Evolutionary conservation across 164 flowering plant genomes (phyloP).

Genomic region (Annona cherimola): DNA sequence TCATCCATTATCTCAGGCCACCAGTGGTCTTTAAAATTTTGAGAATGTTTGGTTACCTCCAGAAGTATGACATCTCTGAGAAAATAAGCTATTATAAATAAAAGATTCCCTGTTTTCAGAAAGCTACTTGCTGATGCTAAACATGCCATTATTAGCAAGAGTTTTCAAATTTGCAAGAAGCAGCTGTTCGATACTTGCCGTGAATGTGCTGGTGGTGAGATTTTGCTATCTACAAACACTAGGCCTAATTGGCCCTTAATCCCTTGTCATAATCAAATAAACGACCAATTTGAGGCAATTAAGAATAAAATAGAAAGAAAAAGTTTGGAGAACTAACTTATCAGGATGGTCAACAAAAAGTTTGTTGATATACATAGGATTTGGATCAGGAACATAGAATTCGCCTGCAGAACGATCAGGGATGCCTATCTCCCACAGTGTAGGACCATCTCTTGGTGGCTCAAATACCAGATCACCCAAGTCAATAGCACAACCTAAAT

Average conservation of each 20-base stretch:
- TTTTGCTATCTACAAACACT: no score
- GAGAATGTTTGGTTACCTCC: no score
- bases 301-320: not conserved
- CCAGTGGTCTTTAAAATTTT: no score
- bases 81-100: no score
- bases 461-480: constrained; percentile 54
- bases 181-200: no score
- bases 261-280: not conserved
- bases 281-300: not conserved
- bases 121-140: not conserved
- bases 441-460: constrained; percentile 86
- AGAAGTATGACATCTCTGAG: no score
- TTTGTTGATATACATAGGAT: constrained; percentile 55
- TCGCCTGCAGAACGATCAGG: constrained; percentile 87
- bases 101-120: not conserved
- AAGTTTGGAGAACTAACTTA: constrained; percentile 32
- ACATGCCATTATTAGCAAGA: no score
- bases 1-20: no score
- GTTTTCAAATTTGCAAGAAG: no score
- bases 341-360: constrained; percentile 62
- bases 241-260: no score
- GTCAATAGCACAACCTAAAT: constrained; percentile 49
- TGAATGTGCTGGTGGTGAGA: no score
- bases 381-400: constrained; percentile 75
- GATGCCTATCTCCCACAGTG: constrained; percentile 86